Evolutionary conservation across 1,139 yeast genomes (phyloP), one percentile per base, ranked within the genome.

Genomic region (Diutina mesorugosa): DNA sequence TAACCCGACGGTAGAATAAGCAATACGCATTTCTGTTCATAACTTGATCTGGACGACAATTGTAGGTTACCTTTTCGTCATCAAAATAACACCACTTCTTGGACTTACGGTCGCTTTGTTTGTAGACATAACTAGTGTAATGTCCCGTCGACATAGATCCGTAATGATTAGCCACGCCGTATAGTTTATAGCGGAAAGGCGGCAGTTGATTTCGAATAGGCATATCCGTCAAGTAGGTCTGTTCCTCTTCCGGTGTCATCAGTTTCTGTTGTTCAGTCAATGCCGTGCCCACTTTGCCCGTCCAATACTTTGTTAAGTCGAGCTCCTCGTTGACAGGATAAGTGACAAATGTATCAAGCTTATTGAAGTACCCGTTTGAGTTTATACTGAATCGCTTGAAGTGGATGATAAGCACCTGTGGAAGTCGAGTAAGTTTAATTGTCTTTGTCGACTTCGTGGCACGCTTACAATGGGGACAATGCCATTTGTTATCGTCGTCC

Each of bases 141-240:
- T 93, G 99, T 0, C 99, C 98, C 2, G 96, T 90, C 54, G 86
- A 81, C 55, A 91, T 73, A 35, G 75, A 72, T 2, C 99, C 98
- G 60, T 76, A 80, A 69, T 93, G 99, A 63, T 89, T 87, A n/a
- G 91, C 93, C 41, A 91, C 96, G 0, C 87, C 96, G 63, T 84
- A 88, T 46, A 93, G 71, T 61, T 81, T 82, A 68, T 91, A 93
- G 45, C 79, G 73, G 68, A 87, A 90, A 2, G 97, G 97, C 0
- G 95, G 86, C 0, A 69, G 67, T 69, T 90, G 97, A 29, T 88
- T 90, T 61, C 96, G 74, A 0, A 74, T 65, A 0, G 96, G 95
- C 52, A 87, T 71, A 10, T 80, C 74, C 1, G 74, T 63, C 48
- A 85, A 67, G 50, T 77, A 69, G 51, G 69, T 64, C n/a, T 66